These are phyloP conservation scores for Aureobasidium leucospermi DNA, from an alignment of 2,329 filamentous ascomycete species.

Conservation along the genomic window DNA sequence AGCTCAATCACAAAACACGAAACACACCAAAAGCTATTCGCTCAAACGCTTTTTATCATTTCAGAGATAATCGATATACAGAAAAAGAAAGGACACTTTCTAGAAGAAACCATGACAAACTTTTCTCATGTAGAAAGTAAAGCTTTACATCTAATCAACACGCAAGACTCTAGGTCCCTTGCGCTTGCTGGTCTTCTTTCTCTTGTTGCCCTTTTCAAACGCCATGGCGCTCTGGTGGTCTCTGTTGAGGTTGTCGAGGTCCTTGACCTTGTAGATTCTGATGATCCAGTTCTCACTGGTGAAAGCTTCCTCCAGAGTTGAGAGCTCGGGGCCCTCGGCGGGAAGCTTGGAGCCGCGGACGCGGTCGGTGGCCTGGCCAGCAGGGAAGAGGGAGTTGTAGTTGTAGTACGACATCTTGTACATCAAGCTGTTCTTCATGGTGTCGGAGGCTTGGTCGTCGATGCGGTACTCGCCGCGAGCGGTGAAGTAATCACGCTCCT, in stretches of 20 bases:
- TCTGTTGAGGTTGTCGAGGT: slow-evolving; percentile 89
- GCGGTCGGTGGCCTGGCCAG: slow-evolving; percentile 82
- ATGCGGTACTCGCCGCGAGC: slow-evolving; percentile 88
- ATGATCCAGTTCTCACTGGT: slow-evolving; percentile 99
- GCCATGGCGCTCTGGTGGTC: slow-evolving; percentile 65
- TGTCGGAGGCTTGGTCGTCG: slow-evolving; percentile 84
- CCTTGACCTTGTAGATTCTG: slow-evolving; percentile 99
- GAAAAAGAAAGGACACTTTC: not conserved
- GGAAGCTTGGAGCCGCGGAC: slow-evolving; percentile 77
- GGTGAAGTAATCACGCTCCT: slow-evolving; percentile 95
- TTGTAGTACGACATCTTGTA: slow-evolving; percentile 99
- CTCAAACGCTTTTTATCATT: not conserved
- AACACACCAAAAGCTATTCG: not conserved
- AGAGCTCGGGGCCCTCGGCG: slow-evolving; percentile 75
- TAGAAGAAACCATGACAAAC: not conserved
- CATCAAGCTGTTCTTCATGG: slow-evolving; percentile 99
- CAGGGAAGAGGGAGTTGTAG: slow-evolving; percentile 83
- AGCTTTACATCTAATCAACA: slow-evolving; percentile 52
- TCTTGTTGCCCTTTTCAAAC: slow-evolving; percentile 75
- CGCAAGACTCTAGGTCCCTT: slow-evolving; percentile 64
- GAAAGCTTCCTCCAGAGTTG: slow-evolving; percentile 90
- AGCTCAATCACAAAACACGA: no score
- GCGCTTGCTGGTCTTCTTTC: slow-evolving; percentile 68
- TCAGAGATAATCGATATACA: not conserved
- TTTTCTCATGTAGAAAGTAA: not conserved